Percentiles rank a stretch among this genome's conserved stretches.
These are phyloP conservation scores for Cladosporium sp. DNA, from an alignment of 2,329 filamentous ascomycete species.

Conservation along the genomic window DNA sequence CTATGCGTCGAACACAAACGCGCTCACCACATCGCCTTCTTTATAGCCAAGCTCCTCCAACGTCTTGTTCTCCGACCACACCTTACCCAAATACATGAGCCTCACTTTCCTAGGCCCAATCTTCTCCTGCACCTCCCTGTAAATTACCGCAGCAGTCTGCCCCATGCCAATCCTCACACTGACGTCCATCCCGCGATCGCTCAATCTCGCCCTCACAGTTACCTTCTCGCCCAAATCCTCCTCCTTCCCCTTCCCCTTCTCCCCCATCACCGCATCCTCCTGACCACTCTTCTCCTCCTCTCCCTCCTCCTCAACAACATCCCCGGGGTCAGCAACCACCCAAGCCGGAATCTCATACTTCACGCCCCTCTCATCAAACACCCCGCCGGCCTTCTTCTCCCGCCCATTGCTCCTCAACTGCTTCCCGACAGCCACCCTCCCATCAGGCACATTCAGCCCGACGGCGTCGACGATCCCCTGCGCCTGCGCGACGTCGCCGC, in stretches of 20 bases:
- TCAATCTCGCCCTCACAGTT: constrained; percentile 33
- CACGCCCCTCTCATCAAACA: constrained; percentile 40
- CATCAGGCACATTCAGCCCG: constrained; percentile 47
- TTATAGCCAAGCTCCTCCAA: constrained; percentile 69
- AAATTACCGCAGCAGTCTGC: constrained; percentile 58
- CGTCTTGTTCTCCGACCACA: constrained; percentile 62
- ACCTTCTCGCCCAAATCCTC: constrained; percentile 26
- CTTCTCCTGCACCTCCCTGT: constrained; percentile 57
- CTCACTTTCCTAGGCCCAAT: constrained; percentile 57
- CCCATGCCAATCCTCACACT: constrained; percentile 30
- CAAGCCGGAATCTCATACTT: constrained; percentile 41
- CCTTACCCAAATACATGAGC: constrained; percentile 74
- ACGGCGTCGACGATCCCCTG: constrained; percentile 75
- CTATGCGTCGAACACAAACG: constrained; percentile 51
- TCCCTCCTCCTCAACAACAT: constrained; percentile 24
- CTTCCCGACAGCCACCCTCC: constrained; percentile 23
- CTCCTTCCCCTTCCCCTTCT: constrained; percentile 30
- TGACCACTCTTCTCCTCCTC: constrained; percentile 21
- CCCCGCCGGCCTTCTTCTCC: constrained; percentile 27
- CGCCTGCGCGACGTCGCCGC: constrained; percentile 47
- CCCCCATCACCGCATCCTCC: constrained; percentile 15
- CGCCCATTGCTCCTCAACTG: constrained; percentile 7
- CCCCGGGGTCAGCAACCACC: constrained; percentile 40
- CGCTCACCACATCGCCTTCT: constrained; percentile 69
- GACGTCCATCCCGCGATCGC: constrained; percentile 34